Conservation (phyloP, 345 rosid genomes). For the Eucalyptus erythrocorys region DNA sequence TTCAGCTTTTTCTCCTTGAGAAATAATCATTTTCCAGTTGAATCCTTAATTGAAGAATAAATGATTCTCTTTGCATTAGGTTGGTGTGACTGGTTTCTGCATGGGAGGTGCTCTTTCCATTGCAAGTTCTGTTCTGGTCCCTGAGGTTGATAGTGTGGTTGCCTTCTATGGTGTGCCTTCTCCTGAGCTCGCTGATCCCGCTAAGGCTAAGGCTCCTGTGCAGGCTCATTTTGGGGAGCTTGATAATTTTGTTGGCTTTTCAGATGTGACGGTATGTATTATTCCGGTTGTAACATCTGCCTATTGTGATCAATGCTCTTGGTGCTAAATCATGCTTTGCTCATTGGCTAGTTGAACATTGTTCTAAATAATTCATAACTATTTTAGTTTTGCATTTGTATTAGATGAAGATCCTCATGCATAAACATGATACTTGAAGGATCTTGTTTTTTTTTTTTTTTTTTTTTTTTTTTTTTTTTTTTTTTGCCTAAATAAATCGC, state of each 20-base stretch:
- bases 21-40: background rate
- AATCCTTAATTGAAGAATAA: background rate
- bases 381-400: background rate
- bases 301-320: background rate
- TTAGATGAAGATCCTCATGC: background rate
- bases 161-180: conserved; percentile 87
- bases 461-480: background rate
- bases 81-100: conserved; percentile 92
- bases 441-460: background rate
- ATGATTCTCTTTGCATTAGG: conserved; percentile 21
- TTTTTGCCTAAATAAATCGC: background rate
- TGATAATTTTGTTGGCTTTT: conserved; percentile 68
- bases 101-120: conserved; percentile 93
- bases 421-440: background rate
- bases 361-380: background rate
- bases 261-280: conserved; percentile 65
- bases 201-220: conserved; percentile 72
- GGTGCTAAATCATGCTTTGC: background rate
- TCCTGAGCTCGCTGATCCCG: conserved; percentile 72
- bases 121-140: conserved; percentile 87
- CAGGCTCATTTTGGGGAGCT: conserved; percentile 96
- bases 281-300: background rate
- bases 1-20: background rate
- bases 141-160: conserved; percentile 80
- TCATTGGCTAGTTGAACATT: background rate